Evolutionary conservation across 805 yeast species (phyloP).

Genomic region (Monosporozyma solicola): DNA sequence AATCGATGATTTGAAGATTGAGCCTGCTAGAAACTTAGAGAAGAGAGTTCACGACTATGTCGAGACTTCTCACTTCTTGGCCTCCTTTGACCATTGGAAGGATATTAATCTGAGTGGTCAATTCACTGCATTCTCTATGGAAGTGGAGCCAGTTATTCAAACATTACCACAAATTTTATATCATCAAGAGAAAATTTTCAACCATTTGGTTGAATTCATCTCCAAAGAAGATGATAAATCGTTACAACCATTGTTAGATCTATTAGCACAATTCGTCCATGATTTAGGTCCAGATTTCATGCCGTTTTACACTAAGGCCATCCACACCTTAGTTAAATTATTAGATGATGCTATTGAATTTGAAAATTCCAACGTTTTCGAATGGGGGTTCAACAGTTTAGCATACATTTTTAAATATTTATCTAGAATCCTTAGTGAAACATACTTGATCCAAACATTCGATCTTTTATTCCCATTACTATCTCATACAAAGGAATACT

Average conservation of each 20-base stretch:
- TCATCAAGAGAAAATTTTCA: slow-evolving; percentile 56
- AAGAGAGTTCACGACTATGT: slow-evolving; percentile 60
- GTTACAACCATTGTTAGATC: slow-evolving; percentile 71
- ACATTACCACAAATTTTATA: slow-evolving; percentile 75
- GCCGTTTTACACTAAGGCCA: slow-evolving; percentile 49
- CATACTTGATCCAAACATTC: slow-evolving; percentile 58
- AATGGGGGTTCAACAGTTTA: slow-evolving; percentile 74
- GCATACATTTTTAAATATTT: slow-evolving; percentile 88
- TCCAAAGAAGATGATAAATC: slow-evolving; percentile 56
- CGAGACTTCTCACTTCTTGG: slow-evolving; percentile 68
- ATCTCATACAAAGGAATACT: slow-evolving; percentile 48
- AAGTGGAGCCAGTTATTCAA: slow-evolving; percentile 46
- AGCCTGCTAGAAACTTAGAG: slow-evolving; percentile 50
- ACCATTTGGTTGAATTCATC: slow-evolving; percentile 40
- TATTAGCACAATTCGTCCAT: slow-evolving; percentile 76
- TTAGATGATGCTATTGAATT: slow-evolving; percentile 35
- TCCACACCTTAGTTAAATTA: slow-evolving; percentile 43
- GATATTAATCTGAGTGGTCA: slow-evolving; percentile 73
- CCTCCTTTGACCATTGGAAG: slow-evolving; percentile 77
- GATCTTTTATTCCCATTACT: slow-evolving; percentile 54
- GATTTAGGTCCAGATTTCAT: slow-evolving; percentile 90
- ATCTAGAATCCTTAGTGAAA: slow-evolving; percentile 51
- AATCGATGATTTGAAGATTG: slow-evolving; percentile 75
- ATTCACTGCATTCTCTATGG: slow-evolving; percentile 54
- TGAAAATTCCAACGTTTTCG: slow-evolving; percentile 56